Conservation (phyloP, 2,329 filamentous ascomycete species). For the Phialemoniopsis sp. region DNA sequence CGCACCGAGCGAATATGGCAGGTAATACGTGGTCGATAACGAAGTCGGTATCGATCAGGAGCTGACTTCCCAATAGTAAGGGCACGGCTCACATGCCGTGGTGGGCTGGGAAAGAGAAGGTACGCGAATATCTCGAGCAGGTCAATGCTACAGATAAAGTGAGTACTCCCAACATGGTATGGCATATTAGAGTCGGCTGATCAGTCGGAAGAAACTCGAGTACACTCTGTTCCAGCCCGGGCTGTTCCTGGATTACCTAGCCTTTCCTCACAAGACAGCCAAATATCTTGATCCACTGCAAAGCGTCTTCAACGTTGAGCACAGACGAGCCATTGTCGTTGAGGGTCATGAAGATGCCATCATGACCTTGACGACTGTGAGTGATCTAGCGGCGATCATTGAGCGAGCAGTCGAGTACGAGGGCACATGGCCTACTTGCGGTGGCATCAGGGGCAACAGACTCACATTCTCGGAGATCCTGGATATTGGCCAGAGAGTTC, state of each 20-base stretch:
- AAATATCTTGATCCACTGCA: conserved; percentile 36
- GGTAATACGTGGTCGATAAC: conserved; percentile 19
- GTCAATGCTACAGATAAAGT: conserved; percentile 44
- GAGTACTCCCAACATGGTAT: neutral
- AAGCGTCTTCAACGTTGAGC: conserved; percentile 30
- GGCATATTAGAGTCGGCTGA: too few relatives aligned
- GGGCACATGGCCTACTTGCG: conserved; percentile 33
- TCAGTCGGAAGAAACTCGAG: conserved; percentile 41
- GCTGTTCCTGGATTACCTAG: conserved; percentile 51
- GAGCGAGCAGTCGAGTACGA: conserved; percentile 36
- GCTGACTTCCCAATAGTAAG: conserved; percentile 13
- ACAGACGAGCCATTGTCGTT: conserved; percentile 34
- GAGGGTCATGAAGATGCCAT: conserved; percentile 34
- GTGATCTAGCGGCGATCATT: conserved; percentile 34
- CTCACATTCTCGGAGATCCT: conserved; percentile 30
- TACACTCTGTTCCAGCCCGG: conserved; percentile 54
- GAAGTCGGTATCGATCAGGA: neutral
- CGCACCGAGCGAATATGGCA: conserved; percentile 55
- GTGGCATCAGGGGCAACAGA: conserved; percentile 34
- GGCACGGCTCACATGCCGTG: conserved; percentile 33
- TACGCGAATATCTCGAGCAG: conserved; percentile 43
- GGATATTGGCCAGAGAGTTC: conserved; percentile 23
- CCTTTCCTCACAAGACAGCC: conserved; percentile 39
- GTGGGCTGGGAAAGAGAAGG: conserved; percentile 46
- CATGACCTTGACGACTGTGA: conserved; percentile 37